Percentiles rank a stretch among this genome's conserved stretches.
Conservation (phyloP, 768 basidiomycete genomes). For the Boletus tomentosulus region DNA sequence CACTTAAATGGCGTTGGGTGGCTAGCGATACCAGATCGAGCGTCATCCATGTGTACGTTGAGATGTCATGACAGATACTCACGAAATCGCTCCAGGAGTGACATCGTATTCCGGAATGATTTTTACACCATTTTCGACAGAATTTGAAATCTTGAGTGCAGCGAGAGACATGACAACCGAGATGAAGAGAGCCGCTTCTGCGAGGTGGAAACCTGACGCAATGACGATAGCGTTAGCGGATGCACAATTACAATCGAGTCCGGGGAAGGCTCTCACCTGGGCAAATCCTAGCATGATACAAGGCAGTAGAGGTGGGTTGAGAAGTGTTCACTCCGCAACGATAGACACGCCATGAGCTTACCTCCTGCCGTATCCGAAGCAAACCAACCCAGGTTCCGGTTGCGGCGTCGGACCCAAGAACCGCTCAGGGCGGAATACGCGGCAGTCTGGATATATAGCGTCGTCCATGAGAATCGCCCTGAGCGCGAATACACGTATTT, state of each 20-base stretch:
- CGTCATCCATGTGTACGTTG: not conserved
- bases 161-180: slow-evolving; percentile 38
- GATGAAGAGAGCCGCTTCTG: slow-evolving; percentile 26
- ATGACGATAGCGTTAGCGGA: not conserved
- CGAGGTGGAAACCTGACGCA: slow-evolving; percentile 26
- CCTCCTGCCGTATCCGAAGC: slow-evolving; percentile 32
- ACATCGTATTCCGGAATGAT: slow-evolving; percentile 42
- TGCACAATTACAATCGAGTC: not conserved
- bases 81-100: slow-evolving; percentile 46
- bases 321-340: not conserved
- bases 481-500: not conserved
- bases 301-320: not conserved
- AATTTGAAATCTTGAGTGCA: slow-evolving; percentile 41
- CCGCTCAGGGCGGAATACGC: slow-evolving; percentile 33
- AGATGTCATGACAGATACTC: slow-evolving; percentile 3
- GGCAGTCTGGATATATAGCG: slow-evolving; percentile 32
- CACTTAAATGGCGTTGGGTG: slow-evolving; percentile 57
- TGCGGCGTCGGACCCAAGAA: slow-evolving; percentile 23
- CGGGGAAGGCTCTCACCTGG: slow-evolving; percentile 11
- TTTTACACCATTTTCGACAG: slow-evolving; percentile 37
- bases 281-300: slow-evolving; percentile 12
- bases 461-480: slow-evolving; percentile 57
- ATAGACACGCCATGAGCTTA: not conserved
- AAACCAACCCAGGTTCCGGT: slow-evolving; percentile 12
- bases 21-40: not conserved